Evolutionary conservation across 2,329 filamentous ascomycete species (phyloP).

Genomic region (Cryphonectria nitschkei): DNA sequence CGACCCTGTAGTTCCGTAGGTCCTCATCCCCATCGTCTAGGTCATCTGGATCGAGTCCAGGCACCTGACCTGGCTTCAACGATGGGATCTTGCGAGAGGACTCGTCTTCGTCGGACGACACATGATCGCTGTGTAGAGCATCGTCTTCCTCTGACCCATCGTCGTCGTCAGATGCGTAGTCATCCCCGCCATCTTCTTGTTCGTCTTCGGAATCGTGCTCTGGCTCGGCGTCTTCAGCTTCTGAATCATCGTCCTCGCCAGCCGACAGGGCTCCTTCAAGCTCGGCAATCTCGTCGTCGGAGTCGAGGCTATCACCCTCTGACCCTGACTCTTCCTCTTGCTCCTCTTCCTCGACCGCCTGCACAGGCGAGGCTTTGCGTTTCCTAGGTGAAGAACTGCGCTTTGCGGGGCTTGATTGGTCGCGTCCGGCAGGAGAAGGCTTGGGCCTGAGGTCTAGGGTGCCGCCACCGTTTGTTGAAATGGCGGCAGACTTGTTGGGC

Average conservation of each 20-base stretch:
- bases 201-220: conserved; percentile 48
- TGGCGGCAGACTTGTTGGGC: conserved; percentile 14
- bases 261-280: conserved; percentile 61
- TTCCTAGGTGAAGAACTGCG: conserved; percentile 49
- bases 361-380: conserved; percentile 62
- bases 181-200: conserved; percentile 45
- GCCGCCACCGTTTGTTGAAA: background rate
- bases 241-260: conserved; percentile 54
- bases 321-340: conserved; percentile 36
- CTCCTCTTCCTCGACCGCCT: conserved; percentile 50
- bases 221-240: conserved; percentile 46
- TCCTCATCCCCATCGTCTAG: conserved; percentile 44
- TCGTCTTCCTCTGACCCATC: background rate
- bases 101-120: conserved; percentile 42
- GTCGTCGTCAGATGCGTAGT: conserved; percentile 31
- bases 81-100: conserved; percentile 22
- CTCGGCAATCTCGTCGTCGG: conserved; percentile 49
- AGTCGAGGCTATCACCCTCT: conserved; percentile 49
- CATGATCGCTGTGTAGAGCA: conserved; percentile 47
- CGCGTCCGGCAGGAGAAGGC: conserved; percentile 14
- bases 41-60: conserved; percentile 37
- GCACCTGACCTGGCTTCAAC: conserved; percentile 27
- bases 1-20: conserved; percentile 56
- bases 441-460: conserved; percentile 18
- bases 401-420: conserved; percentile 9